Evolutionary conservation across 164 flowering plant genomes (phyloP).

Genomic region (Taxillus chinensis): DNA sequence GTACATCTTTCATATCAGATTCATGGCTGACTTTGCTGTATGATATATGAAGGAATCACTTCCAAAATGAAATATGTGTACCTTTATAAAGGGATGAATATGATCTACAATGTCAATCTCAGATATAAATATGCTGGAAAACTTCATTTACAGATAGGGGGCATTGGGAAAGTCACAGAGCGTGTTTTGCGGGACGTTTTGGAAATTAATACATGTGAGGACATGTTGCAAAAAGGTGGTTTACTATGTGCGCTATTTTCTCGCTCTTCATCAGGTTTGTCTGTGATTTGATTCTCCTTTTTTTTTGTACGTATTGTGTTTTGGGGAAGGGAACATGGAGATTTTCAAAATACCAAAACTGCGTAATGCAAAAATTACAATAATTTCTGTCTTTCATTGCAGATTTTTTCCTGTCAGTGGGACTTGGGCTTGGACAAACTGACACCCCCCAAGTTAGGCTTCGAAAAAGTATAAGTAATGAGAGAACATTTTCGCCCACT

Average conservation of each 20-base stretch:
- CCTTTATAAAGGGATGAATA: too few species aligned
- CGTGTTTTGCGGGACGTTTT: slow-evolving; percentile 57
- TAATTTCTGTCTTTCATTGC: slow-evolving; percentile 11
- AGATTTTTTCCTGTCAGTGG: slow-evolving; percentile 91
- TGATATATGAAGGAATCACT: background rate
- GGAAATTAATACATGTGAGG: slow-evolving; percentile 83
- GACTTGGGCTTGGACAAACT: slow-evolving; percentile 77
- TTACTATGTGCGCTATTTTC: slow-evolving; percentile 83
- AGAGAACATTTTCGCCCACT: slow-evolving; percentile 84
- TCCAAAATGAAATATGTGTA: background rate
- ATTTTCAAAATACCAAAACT: too few species aligned
- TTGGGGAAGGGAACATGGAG: too few species aligned
- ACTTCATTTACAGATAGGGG: slow-evolving; percentile 61
- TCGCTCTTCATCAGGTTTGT: slow-evolving; percentile 64
- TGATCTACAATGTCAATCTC: background rate
- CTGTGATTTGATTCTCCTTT: slow-evolving; percentile 4
- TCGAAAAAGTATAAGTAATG: slow-evolving; percentile 82
- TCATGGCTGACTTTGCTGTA: background rate
- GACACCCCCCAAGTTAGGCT: slow-evolving; percentile 44
- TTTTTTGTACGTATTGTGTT: background rate
- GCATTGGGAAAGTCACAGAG: slow-evolving; percentile 97
- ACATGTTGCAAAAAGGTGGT: slow-evolving; percentile 66
- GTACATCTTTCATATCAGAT: slow-evolving; percentile 6
- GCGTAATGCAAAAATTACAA: background rate
- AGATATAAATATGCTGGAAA: background rate